Evolutionary conservation across 495 filamentous ascomycete species (phyloP).

Genomic region (Penicillium canariense): DNA sequence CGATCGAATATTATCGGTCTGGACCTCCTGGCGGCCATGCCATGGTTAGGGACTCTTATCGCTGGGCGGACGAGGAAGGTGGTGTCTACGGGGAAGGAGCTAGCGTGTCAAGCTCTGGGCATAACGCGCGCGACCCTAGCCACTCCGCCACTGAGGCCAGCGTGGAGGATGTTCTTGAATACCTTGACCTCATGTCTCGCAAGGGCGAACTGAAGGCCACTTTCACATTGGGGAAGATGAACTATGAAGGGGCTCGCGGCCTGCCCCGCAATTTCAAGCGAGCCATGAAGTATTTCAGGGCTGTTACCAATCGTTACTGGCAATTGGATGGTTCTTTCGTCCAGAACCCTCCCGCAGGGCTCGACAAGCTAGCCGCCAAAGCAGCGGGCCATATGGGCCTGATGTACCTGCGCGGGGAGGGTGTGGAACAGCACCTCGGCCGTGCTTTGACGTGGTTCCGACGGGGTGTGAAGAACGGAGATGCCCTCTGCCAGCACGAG

Average conservation of each 20-base stretch:
- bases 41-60: conserved; percentile 72
- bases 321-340: conserved; percentile 65
- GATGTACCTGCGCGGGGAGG: conserved; percentile 93
- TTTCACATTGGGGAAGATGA: conserved; percentile 80
- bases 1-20: conserved; percentile 76
- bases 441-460: conserved; percentile 84
- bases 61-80: conserved; percentile 80
- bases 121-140: conserved; percentile 70
- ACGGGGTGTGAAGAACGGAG: conserved; percentile 73
- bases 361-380: conserved; percentile 85
- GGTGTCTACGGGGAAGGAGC: conserved; percentile 95
- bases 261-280: conserved; percentile 69
- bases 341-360: conserved; percentile 46
- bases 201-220: conserved; percentile 93
- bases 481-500: conserved; percentile 82
- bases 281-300: conserved; percentile 79
- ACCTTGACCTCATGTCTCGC: conserved; percentile 86
- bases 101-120: conserved; percentile 85
- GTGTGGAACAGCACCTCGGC: conserved; percentile 73
- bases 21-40: conserved; percentile 87
- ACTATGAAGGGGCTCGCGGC: conserved; percentile 83
- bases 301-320: conserved; percentile 86
- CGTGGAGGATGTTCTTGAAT: conserved; percentile 92
- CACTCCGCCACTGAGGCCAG: conserved; percentile 75
- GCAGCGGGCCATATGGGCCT: conserved; percentile 87